Conservation (phyloP, 1,139 yeast genomes). For the Kodamaea derodonti region DNA sequence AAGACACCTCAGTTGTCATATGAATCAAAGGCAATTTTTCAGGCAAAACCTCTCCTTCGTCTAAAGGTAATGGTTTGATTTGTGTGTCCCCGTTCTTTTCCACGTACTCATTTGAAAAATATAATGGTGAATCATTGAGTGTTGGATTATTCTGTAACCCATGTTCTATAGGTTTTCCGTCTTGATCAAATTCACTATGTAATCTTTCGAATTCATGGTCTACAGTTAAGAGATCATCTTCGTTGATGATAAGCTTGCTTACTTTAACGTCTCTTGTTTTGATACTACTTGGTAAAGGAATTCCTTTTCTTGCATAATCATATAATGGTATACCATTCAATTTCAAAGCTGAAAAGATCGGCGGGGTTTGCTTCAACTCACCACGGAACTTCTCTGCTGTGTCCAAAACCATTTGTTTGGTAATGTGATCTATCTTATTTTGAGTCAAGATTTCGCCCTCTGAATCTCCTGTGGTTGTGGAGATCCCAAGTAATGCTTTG, state of each 20-base stretch:
- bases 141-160: conserved; percentile 54
- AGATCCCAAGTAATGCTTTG: conserved; percentile 79
- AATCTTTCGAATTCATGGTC: conserved; percentile 56
- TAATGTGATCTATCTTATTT: conserved; percentile 56
- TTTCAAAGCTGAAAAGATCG: conserved; percentile 89
- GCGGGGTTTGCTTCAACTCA: conserved; percentile 83
- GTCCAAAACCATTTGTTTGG: conserved; percentile 46
- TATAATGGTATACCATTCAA: conserved; percentile 93
- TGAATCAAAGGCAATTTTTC: conserved; percentile 59
- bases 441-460: conserved; percentile 77
- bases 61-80: conserved; percentile 23
- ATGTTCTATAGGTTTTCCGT: conserved; percentile 46
- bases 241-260: conserved; percentile 48
- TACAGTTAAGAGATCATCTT: conserved; percentile 47
- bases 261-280: conserved; percentile 72
- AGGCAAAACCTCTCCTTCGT: conserved; percentile 24
- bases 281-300: conserved; percentile 78
- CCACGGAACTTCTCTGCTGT: conserved; percentile 69
- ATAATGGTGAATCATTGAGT: conserved; percentile 57
- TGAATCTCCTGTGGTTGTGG: conserved; percentile 91
- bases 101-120: conserved; percentile 52
- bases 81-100: conserved; percentile 33
- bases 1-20: conserved; percentile 75
- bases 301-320: conserved; percentile 89
- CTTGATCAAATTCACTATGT: conserved; percentile 49